Evolutionary conservation across 495 filamentous ascomycete genomes (phyloP).

Genomic region (Neurospora intermedia): DNA sequence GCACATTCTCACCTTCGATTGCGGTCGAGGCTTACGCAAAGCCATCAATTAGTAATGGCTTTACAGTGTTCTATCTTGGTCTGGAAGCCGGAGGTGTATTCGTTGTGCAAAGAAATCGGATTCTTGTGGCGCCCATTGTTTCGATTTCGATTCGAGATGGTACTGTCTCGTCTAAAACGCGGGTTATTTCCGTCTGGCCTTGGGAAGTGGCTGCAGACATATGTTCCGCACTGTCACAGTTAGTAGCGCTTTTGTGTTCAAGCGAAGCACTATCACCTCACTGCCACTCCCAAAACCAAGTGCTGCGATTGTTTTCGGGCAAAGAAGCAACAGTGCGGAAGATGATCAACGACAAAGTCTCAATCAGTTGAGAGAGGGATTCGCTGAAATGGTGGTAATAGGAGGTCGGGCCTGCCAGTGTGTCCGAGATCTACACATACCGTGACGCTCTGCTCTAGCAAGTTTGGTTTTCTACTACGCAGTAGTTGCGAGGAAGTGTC

Average conservation of each 20-base stretch:
- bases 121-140: neutral
- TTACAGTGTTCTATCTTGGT: neutral
- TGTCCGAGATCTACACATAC: neutral
- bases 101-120: neutral
- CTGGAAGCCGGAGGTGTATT: neutral
- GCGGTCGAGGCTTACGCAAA: neutral
- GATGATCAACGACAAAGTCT: neutral
- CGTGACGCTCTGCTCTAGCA: neutral
- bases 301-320: neutral
- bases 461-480: neutral
- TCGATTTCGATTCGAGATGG: neutral
- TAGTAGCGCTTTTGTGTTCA: neutral
- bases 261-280: neutral
- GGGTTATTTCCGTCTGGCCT: neutral
- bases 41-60: neutral
- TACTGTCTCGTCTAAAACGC: neutral
- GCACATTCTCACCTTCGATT: neutral
- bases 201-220: neutral
- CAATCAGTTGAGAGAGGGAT: neutral
- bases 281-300: neutral
- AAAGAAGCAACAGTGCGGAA: neutral
- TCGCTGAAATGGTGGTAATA: neutral
- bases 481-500: neutral
- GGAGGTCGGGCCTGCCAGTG: neutral
- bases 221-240: neutral